These are phyloP conservation scores for Danielia reshetovae DNA, from an alignment of 805 yeast genomes.

Conservation along the genomic window DNA sequence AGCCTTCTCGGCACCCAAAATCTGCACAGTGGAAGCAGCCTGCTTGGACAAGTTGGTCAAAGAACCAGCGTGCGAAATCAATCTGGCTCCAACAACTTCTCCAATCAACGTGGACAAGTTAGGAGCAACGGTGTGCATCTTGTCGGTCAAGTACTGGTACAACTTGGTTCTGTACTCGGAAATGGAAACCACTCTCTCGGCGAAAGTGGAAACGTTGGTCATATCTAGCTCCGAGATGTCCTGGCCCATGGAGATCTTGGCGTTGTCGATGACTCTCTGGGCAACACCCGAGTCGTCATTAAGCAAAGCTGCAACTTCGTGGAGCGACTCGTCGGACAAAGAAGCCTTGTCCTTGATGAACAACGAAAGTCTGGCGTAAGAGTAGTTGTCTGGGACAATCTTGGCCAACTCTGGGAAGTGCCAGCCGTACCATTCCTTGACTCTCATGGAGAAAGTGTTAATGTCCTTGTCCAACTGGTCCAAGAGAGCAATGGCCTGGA, in stretches of 20 bases:
- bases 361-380: conserved; percentile 76
- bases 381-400: conserved; percentile 84
- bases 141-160: conserved; percentile 83
- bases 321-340: conserved; percentile 87
- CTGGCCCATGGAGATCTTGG: conserved; percentile 98
- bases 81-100: conserved; percentile 96
- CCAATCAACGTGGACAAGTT: conserved; percentile 77
- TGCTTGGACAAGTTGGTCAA: conserved; percentile 93
- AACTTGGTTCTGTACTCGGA: conserved; percentile 85
- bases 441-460: conserved; percentile 97
- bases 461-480: conserved; percentile 97
- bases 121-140: conserved; percentile 98
- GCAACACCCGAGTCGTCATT: conserved; percentile 90
- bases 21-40: conserved; percentile 98
- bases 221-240: conserved; percentile 93
- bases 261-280: conserved; percentile 87
- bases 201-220: conserved; percentile 86
- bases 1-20: conserved; percentile 96
- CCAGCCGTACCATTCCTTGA: conserved; percentile 99
- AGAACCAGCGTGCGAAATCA: conserved; percentile 96
- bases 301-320: conserved; percentile 85
- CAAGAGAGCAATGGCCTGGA: conserved; percentile 95
- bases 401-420: conserved; percentile 98
- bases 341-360: conserved; percentile 84
- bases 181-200: conserved; percentile 87